Evolutionary conservation across 345 rosid genomes (phyloP), one percentile per base, ranked within the genome.

Genomic region (Jatropha curcas): DNA sequence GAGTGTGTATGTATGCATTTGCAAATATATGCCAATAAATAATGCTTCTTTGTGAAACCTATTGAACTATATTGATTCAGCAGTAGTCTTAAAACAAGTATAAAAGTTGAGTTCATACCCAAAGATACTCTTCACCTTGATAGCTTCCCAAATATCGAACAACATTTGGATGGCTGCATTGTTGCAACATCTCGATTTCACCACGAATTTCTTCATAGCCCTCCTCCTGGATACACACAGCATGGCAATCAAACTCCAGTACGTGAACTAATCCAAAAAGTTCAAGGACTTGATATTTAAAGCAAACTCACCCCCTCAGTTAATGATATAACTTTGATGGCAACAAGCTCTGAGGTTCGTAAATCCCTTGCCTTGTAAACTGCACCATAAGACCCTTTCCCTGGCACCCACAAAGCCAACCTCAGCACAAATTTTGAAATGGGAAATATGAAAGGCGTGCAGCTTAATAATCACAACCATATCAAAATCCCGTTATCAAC

Each of bases 121-220:
- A 92, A 69, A 95, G 94, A 86, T 89, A 92, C 70, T 95, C 99
- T 79, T 95, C 99, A 70, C 99, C 99, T 86, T 91, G 99, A 79
- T 92, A 92, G 84, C 98, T 95, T 66, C 99, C 98, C 53, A 95
- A 88, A 80, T 92, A 92, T 8, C 98, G 88, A 22, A 95, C 99
- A 68, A 92, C 98, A 83, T 95, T 95, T 16, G 98, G 96, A 85
- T 95, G 97, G 75, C 85, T 91, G 77, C 99, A 92, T 64, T 92
- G 99, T 84, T 92, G 99, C 86, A 95, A 74, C 99, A 95, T 95
- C 92, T 95, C 99, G 75, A 95, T 95, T 83, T 95, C 99, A 41
- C 98, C 98, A 10, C 99, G 88, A 46, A 95, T 92, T 81, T 95
- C 99, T 84, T 95, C 99, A 74, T 92, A 95, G 0, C 98, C 99